Conservation (phyloP, 176 grass and related monocot genomes). For the Paspalum notatum region DNA sequence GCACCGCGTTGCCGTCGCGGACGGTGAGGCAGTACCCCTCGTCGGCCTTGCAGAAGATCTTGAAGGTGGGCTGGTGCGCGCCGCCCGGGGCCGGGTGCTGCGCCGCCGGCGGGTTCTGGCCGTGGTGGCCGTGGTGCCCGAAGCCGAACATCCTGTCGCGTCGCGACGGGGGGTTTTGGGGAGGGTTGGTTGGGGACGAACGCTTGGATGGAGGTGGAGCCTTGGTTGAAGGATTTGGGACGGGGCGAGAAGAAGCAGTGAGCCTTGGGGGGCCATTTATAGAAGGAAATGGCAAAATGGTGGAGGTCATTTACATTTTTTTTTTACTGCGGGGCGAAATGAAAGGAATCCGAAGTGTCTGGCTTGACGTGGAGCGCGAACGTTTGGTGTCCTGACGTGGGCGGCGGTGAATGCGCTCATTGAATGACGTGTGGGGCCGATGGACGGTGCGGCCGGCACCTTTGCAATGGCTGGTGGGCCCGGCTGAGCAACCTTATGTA, state of each 20-base stretch:
- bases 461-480: not conserved
- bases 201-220: too few species aligned
- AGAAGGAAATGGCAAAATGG: not conserved
- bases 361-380: not conserved
- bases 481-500: not conserved
- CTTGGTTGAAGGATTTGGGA: slow-evolving; percentile 4
- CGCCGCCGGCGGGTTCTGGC: slow-evolving; percentile 42
- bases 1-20: slow-evolving; percentile 70
- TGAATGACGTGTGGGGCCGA: not conserved
- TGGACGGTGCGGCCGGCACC: not conserved
- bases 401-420: not conserved
- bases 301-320: not conserved
- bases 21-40: slow-evolving; percentile 70
- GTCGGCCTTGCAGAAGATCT: slow-evolving; percentile 75
- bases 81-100: not conserved
- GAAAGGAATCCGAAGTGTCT: slow-evolving; percentile 18
- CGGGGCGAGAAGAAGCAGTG: slow-evolving; percentile 38
- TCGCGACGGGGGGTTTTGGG: not conserved
- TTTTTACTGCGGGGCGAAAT: not conserved
- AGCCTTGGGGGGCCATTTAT: slow-evolving; percentile 31
- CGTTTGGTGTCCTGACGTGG: not conserved
- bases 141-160: slow-evolving; percentile 24
- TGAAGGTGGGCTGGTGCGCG: slow-evolving; percentile 55
- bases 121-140: slow-evolving; percentile 51
- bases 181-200: not conserved